Base-by-base conservation (phyloP, 306 rosid species). In the Vigna reflexopilosa region DNA sequence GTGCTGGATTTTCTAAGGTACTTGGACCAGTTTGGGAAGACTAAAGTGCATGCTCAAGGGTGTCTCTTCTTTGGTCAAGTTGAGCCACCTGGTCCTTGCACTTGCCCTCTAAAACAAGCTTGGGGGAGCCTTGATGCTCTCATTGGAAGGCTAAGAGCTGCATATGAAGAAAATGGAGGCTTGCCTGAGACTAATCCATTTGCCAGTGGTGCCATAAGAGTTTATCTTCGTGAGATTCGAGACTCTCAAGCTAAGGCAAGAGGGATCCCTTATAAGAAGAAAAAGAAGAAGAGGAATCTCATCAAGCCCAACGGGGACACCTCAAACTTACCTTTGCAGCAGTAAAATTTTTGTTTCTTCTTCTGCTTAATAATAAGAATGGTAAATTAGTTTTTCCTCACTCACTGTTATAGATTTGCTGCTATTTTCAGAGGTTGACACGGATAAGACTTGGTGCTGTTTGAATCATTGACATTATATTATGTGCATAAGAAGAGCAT, bases 81-180 rank as follows among this genome's bases (percentile, higher is more conserved):
- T 1, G 87, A 88, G 30, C 97, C 97, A 0, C 91, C 90, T 1
- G 93, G 89, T 3, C 91, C 97, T 9, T 92, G 97, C 76, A 86
- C 93, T 0, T 92, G 97, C 77, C 97, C 97, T 2, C 89, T 92
- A 5, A 78, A 67, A 16, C 95, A 90, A 79, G 95, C 95, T 1
- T 90, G 95, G 92, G 95, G 95, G 9, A 92, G 97, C 77, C 90
- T 92, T 4, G 97, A 92, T 63, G 96, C 96, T 0, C 88, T 92
- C 71, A 89, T 92, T 45, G 97, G 97, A 7, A 84, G 97, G n/a
- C 87, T 92, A 10, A 82, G 97, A 48, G 97, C 95, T 1, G 97
- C 97, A 19, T 92, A 88, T 40, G 97, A 93, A 73, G 97, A 93
- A 85, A 91, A 93, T 85, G 97, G 96, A 5, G 97, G 96, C 4